Conservation (phyloP, 2,329 filamentous ascomycete genomes). For the Orbilia quercus region DNA sequence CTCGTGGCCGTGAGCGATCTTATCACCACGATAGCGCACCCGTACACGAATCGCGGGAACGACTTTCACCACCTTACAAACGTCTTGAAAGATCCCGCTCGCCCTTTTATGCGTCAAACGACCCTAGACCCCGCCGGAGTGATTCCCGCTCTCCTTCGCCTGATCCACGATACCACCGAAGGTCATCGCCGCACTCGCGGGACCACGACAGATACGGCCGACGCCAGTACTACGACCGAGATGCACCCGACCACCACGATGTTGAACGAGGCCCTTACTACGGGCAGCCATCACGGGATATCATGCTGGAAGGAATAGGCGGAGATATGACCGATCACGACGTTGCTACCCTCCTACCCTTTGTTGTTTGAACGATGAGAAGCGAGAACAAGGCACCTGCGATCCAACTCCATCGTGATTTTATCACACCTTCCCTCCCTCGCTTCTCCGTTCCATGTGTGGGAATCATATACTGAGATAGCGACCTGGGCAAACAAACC, state of each 20-base stretch:
- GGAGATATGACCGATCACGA: slow-evolving; percentile 67
- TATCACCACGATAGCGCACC: slow-evolving; percentile 29
- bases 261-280: slow-evolving; percentile 56
- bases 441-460: slow-evolving; percentile 58
- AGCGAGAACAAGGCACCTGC: slow-evolving; percentile 61
- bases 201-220: slow-evolving; percentile 51
- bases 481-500: slow-evolving; percentile 50
- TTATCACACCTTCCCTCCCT: slow-evolving; percentile 48
- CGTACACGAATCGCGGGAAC: slow-evolving; percentile 38
- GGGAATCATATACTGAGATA: slow-evolving; percentile 59
- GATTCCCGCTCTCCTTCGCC: slow-evolving; percentile 39
- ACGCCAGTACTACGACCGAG: slow-evolving; percentile 59
- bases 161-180: slow-evolving; percentile 42
- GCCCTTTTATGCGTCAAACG: slow-evolving; percentile 42
- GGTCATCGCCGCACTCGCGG: slow-evolving; percentile 23
- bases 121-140: slow-evolving; percentile 37
- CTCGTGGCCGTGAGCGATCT: slow-evolving; percentile 37
- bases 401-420: slow-evolving; percentile 62
- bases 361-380: slow-evolving; percentile 62
- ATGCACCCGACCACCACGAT: slow-evolving; percentile 57
- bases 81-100: slow-evolving; percentile 46
- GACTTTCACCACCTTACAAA: slow-evolving; percentile 35
- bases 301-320: slow-evolving; percentile 70
- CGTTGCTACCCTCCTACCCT: slow-evolving; percentile 66
- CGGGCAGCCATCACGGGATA: slow-evolving; percentile 60